Evolutionary conservation across 371 early-diverging fungal species (phyloP).

Genomic region (Rhizopus delemar): DNA sequence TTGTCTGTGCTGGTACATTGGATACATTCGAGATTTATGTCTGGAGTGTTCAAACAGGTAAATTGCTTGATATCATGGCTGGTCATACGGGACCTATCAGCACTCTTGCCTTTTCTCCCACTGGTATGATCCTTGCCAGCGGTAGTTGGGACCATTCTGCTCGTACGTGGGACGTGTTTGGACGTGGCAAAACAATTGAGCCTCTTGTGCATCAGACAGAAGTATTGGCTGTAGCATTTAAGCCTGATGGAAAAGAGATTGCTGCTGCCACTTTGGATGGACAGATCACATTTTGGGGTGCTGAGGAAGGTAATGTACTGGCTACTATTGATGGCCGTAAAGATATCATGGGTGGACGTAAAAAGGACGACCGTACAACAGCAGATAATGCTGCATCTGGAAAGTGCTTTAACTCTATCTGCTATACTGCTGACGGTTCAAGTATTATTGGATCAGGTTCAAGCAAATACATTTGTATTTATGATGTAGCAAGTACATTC

Average conservation of each 20-base stretch:
- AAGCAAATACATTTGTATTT: conserved; percentile 93
- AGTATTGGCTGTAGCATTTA: conserved; percentile 86
- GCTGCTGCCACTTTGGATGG: conserved; percentile 92
- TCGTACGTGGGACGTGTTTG: conserved; percentile 94
- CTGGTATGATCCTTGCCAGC: conserved; percentile 73
- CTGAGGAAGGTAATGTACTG: conserved; percentile 64
- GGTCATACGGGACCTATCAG: conserved; percentile 95
- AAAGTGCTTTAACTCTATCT: conserved; percentile 88
- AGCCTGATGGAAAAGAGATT: conserved; percentile 89
- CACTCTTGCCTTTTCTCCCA: conserved; percentile 83
- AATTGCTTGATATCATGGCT: conserved; percentile 88
- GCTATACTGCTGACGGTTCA: conserved; percentile 93
- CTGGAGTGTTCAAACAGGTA: conserved; percentile 98
- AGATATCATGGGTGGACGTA: conserved; percentile 91
- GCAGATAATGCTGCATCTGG: conserved; percentile 84
- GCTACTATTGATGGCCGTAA: conserved; percentile 87
- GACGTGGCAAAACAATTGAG: conserved; percentile 80
- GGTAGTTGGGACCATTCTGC: conserved; percentile 95
- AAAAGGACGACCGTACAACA: conserved; percentile 69
- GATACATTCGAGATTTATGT: conserved; percentile 96
- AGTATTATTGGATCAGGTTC: conserved; percentile 92
- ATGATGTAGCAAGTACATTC: conserved; percentile 75
- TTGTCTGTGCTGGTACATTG: conserved; percentile 93
- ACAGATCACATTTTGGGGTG: conserved; percentile 91
- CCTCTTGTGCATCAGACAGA: conserved; percentile 80